phyloP scores from a whole-genome alignment of 2,329 filamentous ascomycete genomes.

The Colletotrichum sp. region DNA sequence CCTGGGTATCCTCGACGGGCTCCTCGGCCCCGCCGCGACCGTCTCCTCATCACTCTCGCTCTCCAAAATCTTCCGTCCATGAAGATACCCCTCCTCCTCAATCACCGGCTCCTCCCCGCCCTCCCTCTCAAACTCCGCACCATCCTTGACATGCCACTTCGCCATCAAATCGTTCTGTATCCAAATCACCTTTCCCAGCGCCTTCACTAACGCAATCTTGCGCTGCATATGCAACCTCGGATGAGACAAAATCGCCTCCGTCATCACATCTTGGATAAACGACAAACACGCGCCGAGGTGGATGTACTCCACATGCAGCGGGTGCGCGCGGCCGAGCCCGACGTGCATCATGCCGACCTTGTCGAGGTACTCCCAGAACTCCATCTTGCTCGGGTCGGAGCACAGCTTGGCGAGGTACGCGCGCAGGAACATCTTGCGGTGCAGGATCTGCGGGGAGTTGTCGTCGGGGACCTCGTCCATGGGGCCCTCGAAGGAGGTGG shows the following conservation, averaged over 20 bases:
- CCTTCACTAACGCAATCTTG: constrained; percentile 77
- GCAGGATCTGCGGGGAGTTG: constrained; percentile 74
- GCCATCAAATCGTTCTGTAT: constrained; percentile 88
- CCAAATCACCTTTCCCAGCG: constrained; percentile 83
- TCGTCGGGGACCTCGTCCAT: constrained; percentile 69
- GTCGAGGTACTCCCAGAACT: constrained; percentile 85
- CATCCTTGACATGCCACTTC: constrained; percentile 79
- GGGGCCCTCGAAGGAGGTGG: constrained; percentile 69
- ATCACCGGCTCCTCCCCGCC: constrained; percentile 49
- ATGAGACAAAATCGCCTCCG: constrained; percentile 76
- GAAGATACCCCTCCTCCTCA: constrained; percentile 68
- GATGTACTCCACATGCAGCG: constrained; percentile 80
- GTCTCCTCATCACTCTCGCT: constrained; percentile 39
- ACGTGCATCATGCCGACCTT: constrained; percentile 88
- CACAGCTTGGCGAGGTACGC: constrained; percentile 79
- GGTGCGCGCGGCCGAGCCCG: constrained; percentile 73
- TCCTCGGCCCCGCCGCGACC: neutral
- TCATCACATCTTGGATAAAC: constrained; percentile 79
- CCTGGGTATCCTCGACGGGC: constrained; percentile 20
- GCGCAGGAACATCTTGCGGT: constrained; percentile 79
- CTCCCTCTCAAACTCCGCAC: constrained; percentile 60
- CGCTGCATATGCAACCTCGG: constrained; percentile 68
- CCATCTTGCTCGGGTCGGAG: constrained; percentile 74
- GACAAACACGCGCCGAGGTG: constrained; percentile 76
- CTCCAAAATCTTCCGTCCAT: constrained; percentile 64